Percentiles rank a stretch among this genome's conserved stretches.
Evolutionary conservation across 169 alveolate genomes (phyloP).

Genomic region (Plasmodium reichenowi): DNA sequence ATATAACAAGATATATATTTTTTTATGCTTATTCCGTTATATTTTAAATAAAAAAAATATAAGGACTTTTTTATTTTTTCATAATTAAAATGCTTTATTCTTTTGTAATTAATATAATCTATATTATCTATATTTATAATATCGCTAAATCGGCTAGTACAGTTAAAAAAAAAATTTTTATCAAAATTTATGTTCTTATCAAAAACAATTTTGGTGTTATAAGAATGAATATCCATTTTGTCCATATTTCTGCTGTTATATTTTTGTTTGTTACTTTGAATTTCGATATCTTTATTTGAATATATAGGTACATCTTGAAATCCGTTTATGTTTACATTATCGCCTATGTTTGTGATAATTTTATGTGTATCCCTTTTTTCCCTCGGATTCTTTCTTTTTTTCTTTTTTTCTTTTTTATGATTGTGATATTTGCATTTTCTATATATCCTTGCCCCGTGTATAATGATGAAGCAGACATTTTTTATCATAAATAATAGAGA

Average conservation of each 20-base stretch:
- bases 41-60: conserved; percentile 20
- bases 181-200: background rate
- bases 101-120: conserved; percentile 2
- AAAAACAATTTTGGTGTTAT: background rate
- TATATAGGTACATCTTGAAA: no score
- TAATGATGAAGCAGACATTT: conserved; percentile 57
- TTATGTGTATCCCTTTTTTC: background rate
- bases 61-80: conserved; percentile 6
- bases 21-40: conserved; percentile 40
- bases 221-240: no score
- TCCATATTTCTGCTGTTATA: background rate
- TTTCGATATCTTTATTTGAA: background rate
- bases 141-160: conserved; percentile 8
- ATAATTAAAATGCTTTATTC: conserved; percentile 12
- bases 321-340: no score
- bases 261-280: background rate
- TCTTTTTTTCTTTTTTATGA: background rate
- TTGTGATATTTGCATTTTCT: conserved; percentile 34
- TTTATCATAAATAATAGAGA: conserved; percentile 20
- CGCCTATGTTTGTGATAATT: no score
- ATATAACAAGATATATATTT: conserved; percentile 45
- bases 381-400: background rate
- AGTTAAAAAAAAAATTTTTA: background rate
- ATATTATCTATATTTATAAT: conserved; percentile 8
- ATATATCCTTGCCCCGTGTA: conserved; percentile 41